A percentile compares a stretch with the other conserved stretches of the same genome.
These are phyloP conservation scores for Calonectria hongkongensis DNA, from an alignment of 2,329 filamentous ascomycete genomes.

Conservation along the genomic window DNA sequence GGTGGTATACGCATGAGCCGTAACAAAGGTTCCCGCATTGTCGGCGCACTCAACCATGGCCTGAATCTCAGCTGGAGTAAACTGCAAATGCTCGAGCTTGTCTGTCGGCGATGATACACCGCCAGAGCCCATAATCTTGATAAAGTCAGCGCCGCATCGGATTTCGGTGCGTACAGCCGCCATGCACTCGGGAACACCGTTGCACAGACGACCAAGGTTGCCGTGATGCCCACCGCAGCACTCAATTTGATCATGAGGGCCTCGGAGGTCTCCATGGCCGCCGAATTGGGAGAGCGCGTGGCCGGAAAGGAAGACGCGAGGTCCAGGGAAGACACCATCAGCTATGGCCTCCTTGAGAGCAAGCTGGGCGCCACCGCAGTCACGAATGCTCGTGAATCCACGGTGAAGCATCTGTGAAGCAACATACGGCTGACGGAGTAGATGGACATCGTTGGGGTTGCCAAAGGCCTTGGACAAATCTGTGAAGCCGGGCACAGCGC, in stretches of 20 bases:
- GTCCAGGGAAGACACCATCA: constrained; percentile 71
- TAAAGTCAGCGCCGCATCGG: constrained; percentile 73
- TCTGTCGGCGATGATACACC: constrained; percentile 75
- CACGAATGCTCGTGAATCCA: constrained; percentile 75
- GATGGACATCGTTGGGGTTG: constrained; percentile 60
- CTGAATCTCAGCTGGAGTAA: constrained; percentile 72
- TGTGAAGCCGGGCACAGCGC: constrained; percentile 55
- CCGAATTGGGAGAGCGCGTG: constrained; percentile 74
- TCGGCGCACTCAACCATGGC: constrained; percentile 71
- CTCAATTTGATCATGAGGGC: constrained; percentile 58
- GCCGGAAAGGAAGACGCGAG: constrained; percentile 72
- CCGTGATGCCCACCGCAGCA: constrained; percentile 66
- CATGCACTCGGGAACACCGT: constrained; percentile 73
- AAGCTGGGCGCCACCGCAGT: constrained; percentile 73
- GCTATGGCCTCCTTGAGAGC: constrained; percentile 73
- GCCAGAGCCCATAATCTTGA: constrained; percentile 77
- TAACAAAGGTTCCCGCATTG: constrained; percentile 71
- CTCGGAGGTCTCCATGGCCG: constrained; percentile 72
- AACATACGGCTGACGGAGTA: constrained; percentile 68
- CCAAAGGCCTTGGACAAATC: constrained; percentile 52
- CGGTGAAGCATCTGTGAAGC: constrained; percentile 70
- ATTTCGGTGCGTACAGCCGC: constrained; percentile 72
- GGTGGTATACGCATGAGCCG: constrained; percentile 74
- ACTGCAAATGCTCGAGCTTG: constrained; percentile 71
- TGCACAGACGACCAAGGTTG: constrained; percentile 66